phyloP scores from a whole-genome alignment of 345 rosid genomes.

The Citrus cavaleriei region DNA sequence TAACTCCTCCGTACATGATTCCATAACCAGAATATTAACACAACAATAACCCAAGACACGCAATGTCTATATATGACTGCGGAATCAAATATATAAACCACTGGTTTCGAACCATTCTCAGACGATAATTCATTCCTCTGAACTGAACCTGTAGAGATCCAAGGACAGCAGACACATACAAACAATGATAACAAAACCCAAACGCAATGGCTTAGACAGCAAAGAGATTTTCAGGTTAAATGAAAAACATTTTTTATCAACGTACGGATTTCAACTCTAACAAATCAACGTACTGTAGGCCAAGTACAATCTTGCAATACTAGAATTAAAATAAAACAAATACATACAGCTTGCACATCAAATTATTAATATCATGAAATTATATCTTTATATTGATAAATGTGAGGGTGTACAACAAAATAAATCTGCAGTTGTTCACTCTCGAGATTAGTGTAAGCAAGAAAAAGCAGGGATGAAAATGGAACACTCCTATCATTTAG shows the following conservation, averaged over 20 bases:
- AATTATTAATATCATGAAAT: not conserved
- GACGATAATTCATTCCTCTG: not conserved
- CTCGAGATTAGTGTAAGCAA: not conserved
- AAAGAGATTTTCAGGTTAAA: not conserved
- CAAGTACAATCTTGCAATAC: not conserved
- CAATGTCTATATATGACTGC: no score
- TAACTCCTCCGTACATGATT: not conserved
- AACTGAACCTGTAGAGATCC: not conserved
- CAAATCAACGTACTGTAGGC: not conserved
- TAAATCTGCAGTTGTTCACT: not conserved
- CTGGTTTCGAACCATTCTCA: not conserved
- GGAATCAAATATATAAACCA: not conserved
- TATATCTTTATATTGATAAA: not conserved
- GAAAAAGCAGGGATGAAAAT: not conserved
- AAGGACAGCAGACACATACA: not conserved
- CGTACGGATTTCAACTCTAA: not conserved
- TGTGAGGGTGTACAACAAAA: not conserved
- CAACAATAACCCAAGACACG: not conserved
- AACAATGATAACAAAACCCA: not conserved
- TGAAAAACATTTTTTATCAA: not conserved
- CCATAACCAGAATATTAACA: not conserved
- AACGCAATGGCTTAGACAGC: not conserved
- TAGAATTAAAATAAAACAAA: not conserved
- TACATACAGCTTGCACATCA: not conserved
- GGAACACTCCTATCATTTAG: not conserved